A percentile compares a stretch with the other conserved stretches of the same genome.
These are phyloP conservation scores for Ceratocystis diversiconidia DNA, from an alignment of 2,329 filamentous ascomycete genomes.

Conservation along the genomic window DNA sequence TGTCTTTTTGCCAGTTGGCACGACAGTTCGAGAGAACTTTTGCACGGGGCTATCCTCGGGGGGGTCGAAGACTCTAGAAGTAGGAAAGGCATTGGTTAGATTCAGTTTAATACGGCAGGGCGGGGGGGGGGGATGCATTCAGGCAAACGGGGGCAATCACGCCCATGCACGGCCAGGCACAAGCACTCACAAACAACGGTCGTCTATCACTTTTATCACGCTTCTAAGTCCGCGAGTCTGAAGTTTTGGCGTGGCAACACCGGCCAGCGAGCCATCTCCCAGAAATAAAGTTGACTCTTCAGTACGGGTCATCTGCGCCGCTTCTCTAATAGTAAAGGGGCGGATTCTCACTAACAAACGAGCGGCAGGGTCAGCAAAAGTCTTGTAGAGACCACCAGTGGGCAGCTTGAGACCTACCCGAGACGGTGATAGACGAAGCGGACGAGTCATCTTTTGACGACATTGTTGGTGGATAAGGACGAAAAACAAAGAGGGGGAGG, in stretches of 20 bases:
- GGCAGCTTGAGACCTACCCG: conserved; percentile 30
- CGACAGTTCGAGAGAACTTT: conserved; percentile 67
- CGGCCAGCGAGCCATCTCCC: conserved; percentile 93
- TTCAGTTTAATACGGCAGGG: too few species aligned
- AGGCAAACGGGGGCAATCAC: too few species aligned
- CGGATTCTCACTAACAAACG: conserved; percentile 47
- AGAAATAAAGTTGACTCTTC: conserved; percentile 86
- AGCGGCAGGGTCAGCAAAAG: neutral
- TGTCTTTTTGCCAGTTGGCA: conserved; percentile 74
- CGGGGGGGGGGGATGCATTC: too few species aligned
- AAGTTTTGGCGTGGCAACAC: conserved; percentile 68
- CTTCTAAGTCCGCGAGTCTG: conserved; percentile 74
- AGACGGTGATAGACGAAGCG: conserved; percentile 45
- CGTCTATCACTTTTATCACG: conserved; percentile 92
- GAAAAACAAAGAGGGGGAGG: neutral
- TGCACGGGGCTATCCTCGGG: conserved; percentile 90
- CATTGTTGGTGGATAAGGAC: conserved; percentile 9
- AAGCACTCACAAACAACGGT: conserved; percentile 75
- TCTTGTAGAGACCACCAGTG: neutral
- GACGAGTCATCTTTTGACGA: conserved; percentile 27
- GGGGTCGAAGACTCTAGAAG: conserved; percentile 79
- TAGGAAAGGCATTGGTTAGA: neutral
- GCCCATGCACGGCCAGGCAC: neutral
- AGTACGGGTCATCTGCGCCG: conserved; percentile 66
- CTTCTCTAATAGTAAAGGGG: conserved; percentile 76